Base-by-base conservation (phyloP, 1,139 yeast species). In the Yamadazyma kanchanaburiensis region DNA sequence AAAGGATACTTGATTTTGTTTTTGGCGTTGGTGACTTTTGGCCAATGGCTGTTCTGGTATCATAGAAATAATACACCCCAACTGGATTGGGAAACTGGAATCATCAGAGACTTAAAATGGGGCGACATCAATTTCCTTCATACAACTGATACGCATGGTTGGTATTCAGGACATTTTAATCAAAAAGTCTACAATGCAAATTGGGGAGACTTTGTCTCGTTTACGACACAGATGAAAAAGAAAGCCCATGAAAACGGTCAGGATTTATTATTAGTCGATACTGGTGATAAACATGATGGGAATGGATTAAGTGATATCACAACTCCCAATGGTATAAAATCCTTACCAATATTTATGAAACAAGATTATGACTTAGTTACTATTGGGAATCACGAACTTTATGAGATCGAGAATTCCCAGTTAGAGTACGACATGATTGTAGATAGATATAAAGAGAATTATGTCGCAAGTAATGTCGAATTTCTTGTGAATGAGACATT, bases 231-330 rank as follows among this genome's bases (percentile, higher is more conserved):
- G 32, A 53, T 86, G 51, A 58, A 63, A 24, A 47, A 47, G 0
- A 50, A 58, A 15, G 77, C 87, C 0, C 64, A 63, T 20, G 47
- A 47, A 0, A 45, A 58, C 3, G 68, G 70, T 2, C 74, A 66
- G 21, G 97, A 91, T 49, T 51, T 91, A 18, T 45, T 91, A 6
- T 46, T 88, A 2, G 71, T 91, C 2, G 98, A 91, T 51, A 77
- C 94, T 2, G 98, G 98, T 6, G 98, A 91, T 56, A 77, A 87
- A 38, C 95, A 86, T 45, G 97, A 91, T 54, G 98, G 98, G 1
- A 88, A 87, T 50, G 98, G 97, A 1, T 57, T 81, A 14, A 73
- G 88, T 26, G 97, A 89, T 56, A 80, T 82, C 8, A 81, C 95
- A 0, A 40, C 28, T 3, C 86, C 89, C 2, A 80, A 80, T 46